phyloP scores from a whole-genome alignment of 106 monocot species.

The Cymbidium sinense region DNA sequence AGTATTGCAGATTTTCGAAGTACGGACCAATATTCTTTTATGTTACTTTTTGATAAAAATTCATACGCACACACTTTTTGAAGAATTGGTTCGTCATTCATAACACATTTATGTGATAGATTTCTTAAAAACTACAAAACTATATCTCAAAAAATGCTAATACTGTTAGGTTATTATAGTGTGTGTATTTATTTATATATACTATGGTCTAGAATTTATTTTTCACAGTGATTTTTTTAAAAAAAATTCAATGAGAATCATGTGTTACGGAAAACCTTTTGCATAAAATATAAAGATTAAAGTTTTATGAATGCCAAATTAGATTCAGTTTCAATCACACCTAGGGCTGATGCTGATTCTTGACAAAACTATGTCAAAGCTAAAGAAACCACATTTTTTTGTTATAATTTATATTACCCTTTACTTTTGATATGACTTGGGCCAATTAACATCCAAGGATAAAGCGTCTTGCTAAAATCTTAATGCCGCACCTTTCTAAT shows the following conservation, averaged over 20 bases:
- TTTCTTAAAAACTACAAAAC: neutral
- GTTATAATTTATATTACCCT: neutral
- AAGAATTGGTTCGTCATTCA: neutral
- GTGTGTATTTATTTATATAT: too few species aligned
- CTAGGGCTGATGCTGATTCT: neutral
- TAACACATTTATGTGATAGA: neutral
- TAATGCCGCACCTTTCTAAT: neutral
- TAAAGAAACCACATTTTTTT: neutral
- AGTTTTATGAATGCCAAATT: neutral
- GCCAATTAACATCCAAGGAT: neutral
- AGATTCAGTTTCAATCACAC: conserved; percentile 1
- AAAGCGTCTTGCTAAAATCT: neutral
- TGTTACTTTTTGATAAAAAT: neutral
- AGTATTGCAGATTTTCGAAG: neutral
- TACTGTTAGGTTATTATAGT: neutral
- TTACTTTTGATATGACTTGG: neutral
- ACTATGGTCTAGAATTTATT: neutral
- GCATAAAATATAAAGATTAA: neutral
- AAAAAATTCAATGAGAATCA: neutral
- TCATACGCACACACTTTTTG: too few species aligned
- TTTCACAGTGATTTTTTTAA: neutral
- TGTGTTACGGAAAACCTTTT: neutral
- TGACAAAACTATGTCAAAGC: neutral
- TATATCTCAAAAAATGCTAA: neutral
- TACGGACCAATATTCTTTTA: neutral